phyloP scores from a whole-genome alignment of 2,329 filamentous ascomycete species.

The Davidsoniella eucalypti region DNA sequence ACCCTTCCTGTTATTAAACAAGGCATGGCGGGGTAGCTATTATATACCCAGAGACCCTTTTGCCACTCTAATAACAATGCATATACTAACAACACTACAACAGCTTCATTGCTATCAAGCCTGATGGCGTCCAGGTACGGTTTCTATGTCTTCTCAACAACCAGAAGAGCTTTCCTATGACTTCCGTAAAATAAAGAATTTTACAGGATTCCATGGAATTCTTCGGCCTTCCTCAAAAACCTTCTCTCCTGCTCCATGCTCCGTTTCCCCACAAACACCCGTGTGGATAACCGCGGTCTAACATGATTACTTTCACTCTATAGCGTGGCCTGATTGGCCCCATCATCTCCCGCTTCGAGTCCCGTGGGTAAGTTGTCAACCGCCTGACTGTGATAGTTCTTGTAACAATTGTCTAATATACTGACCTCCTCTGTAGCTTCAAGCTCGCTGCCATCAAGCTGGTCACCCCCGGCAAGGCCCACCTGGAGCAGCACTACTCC shows the following conservation, averaged over 20 bases:
- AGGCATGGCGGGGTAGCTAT: slow-evolving; percentile 1
- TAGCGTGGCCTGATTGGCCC: slow-evolving; percentile 94
- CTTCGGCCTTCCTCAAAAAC: slow-evolving; percentile 4
- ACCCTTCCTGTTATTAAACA: too few species aligned
- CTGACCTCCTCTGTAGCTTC: slow-evolving; percentile 42
- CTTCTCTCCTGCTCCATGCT: slow-evolving; percentile 2
- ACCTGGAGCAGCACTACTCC: slow-evolving; percentile 95
- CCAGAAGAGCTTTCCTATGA: neutral
- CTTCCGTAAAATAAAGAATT: neutral
- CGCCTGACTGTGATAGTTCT: neutral
- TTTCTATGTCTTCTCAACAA: neutral
- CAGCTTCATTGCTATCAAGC: slow-evolving; percentile 99
- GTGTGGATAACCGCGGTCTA: slow-evolving; percentile 4
- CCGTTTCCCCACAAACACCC: slow-evolving; percentile 2
- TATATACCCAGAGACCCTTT: slow-evolving; percentile 12
- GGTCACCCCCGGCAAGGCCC: slow-evolving; percentile 69
- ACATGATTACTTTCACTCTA: slow-evolving; percentile 7
- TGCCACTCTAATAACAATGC: slow-evolving; percentile 13
- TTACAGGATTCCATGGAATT: slow-evolving; percentile 9
- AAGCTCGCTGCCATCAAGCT: slow-evolving; percentile 99
- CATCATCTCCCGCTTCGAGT: slow-evolving; percentile 98
- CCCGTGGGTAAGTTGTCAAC: slow-evolving; percentile 52
- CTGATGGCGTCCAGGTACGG: slow-evolving; percentile 92
- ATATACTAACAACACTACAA: slow-evolving; percentile 3
- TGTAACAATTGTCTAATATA: neutral